Evolutionary conservation across 768 basidiomycete species (phyloP).

Genomic region (Termitomyces sp.): DNA sequence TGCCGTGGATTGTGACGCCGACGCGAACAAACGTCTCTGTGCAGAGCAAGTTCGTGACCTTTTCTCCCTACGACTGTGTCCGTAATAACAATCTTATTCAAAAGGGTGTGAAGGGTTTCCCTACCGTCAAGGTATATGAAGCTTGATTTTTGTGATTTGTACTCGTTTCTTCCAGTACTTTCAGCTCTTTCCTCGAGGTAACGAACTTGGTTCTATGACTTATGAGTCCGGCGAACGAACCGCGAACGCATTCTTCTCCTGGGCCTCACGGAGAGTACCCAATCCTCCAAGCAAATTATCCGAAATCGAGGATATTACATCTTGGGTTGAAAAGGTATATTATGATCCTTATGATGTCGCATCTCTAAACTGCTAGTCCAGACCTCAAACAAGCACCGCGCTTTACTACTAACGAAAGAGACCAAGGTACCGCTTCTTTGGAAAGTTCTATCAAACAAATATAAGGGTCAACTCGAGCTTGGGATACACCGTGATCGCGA

Average conservation of each 20-base stretch:
- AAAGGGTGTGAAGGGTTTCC: slow-evolving; percentile 83
- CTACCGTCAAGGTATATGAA: slow-evolving; percentile 77
- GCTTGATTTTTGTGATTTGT: neutral
- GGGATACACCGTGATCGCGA: slow-evolving; percentile 63
- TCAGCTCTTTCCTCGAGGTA: slow-evolving; percentile 77
- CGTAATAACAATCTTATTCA: neutral
- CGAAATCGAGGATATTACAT: slow-evolving; percentile 48
- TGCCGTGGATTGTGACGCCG: slow-evolving; percentile 89
- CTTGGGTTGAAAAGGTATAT: slow-evolving; percentile 68
- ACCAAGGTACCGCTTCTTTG: slow-evolving; percentile 75
- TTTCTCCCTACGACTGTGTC: no score
- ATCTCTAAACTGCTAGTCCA: neutral
- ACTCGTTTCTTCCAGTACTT: slow-evolving; percentile 2
- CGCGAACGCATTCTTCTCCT: slow-evolving; percentile 69
- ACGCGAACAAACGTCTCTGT: slow-evolving; percentile 77
- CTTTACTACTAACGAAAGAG: slow-evolving; percentile 69
- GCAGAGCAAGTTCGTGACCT: slow-evolving; percentile 54
- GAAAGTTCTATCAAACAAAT: slow-evolving; percentile 76
- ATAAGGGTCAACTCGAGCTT: slow-evolving; percentile 55
- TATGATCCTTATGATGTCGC: neutral
- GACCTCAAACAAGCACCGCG: slow-evolving; percentile 40
- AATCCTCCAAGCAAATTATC: slow-evolving; percentile 61
- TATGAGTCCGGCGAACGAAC: slow-evolving; percentile 72
- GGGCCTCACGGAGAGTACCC: slow-evolving; percentile 70
- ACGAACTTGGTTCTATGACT: slow-evolving; percentile 49